Base-by-base conservation (phyloP, 2,329 filamentous ascomycete species). In the Penicillium sp. region DNA sequence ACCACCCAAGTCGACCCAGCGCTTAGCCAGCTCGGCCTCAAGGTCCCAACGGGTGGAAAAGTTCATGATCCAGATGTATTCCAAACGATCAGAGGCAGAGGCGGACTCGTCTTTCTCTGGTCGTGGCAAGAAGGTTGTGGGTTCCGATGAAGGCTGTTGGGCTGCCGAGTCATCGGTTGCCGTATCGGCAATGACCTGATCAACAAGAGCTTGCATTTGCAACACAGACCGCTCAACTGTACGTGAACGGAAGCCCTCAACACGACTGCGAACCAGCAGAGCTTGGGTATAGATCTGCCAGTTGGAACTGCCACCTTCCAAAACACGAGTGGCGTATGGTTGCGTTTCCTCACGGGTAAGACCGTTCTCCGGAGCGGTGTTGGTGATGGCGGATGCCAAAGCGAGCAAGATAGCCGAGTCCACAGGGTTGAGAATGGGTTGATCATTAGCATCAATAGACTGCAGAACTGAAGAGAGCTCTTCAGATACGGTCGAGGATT, bases 221-320 rank as follows among this genome's bases (percentile, higher is more conserved):
- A 99, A 78, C 0, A 99, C 85, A 44, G 91, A 90, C 56, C 94
- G 82, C 75, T 99, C 94, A 35, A 95, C 82, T 0, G 94, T 99
- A 52, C 93, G 83, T 51, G 92, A 90, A 51, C 86, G 85, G 74
- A 95, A 92, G 0, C 92, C 82, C 73, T 99, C 94, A 52, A 97
- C 93, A 15, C 94, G 83, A 57, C 90, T 96, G 43, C 94, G 84
- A 1, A 97, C 89, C 0, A 99, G 81, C 8, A 99, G 79, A 0
- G 92, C 94, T 69, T 97, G 92, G 0, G 94, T 97, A 70, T 97
- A 97, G 31, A 97, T 88, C 72, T 97, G 94, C 94, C 94, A 99
- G 73, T 97, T 99, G 1, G 91, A 93, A 44, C 89, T 89, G 63
- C 93, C 92, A 57, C 94, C 92, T 8, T 89, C 84, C 1, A 99